Evolutionary conservation across 2,329 filamentous ascomycete genomes (phyloP), one percentile per base, ranked within the genome.

Genomic region (Polytolypa hystricis): DNA sequence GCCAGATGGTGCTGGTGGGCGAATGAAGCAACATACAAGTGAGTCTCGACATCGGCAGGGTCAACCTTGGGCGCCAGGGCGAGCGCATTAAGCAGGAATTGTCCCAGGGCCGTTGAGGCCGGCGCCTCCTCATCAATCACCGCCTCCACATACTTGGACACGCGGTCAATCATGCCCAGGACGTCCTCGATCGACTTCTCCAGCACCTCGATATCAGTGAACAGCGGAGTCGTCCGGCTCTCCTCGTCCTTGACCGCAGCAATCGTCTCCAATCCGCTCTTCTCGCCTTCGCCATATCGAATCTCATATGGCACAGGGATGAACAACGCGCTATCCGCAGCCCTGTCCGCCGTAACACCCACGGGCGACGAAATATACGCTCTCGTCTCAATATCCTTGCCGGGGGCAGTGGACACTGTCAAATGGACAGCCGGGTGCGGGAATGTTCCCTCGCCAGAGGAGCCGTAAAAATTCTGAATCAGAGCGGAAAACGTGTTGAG

Each of bases 401-500:
- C 87, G 29, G 91, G 78, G 47, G 86, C 79, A 43, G 87, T 95
- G 44, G 81, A 86, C 49, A 96, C 85, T 45, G 91, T 98, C 61
- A 98, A 72, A 67, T 98, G 91, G 33, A 98, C 81, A 47, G 91
- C 89, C n/a, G 91, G 91, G 66, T 95, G 84, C 37, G 91, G 91
- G 70, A 82, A 95, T 40, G 91, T 98, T 58, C 91, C 91, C 47
- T 94, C 93, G 56, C 93, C 91, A 56, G 93, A 86, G 57, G 85
- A 84, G 57, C 83, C 84, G 72, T 96, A 98, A 73, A 96, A 98
- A 73, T 98, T 98, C 69, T 98, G 91, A 66, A 94, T 98, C 54
- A 98, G 77, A 53, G 91, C 91, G 60, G 82, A 91, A 73, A 98
- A 98, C 60, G 82, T 93, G 77, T 98, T 96, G 57, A 98, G 77